These are phyloP conservation scores for Pascua sp. DNA, from an alignment of 1,284 basidiomycete species.

Conservation along the genomic window DNA sequence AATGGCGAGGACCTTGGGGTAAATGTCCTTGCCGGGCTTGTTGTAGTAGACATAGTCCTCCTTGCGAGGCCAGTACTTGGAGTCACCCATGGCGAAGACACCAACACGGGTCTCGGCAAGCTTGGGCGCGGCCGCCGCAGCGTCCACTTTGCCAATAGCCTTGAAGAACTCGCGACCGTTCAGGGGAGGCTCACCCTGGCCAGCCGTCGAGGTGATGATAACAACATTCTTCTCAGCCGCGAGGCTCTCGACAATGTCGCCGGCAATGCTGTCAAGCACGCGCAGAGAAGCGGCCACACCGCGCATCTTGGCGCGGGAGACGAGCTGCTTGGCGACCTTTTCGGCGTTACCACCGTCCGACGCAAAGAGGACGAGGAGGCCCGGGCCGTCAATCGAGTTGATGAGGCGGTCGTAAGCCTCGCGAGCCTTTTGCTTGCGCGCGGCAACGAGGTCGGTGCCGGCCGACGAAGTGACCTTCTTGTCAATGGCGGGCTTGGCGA, in stretches of 20 bases:
- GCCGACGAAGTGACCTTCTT: conserved; percentile 78
- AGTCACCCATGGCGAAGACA: conserved; percentile 96
- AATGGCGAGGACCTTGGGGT: conserved; percentile 68
- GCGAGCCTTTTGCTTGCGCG: conserved; percentile 76
- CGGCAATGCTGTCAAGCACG: conserved; percentile 66
- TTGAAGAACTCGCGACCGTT: conserved; percentile 91
- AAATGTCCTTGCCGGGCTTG: conserved; percentile 90
- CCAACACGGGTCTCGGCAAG: conserved; percentile 64
- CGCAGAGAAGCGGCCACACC: conserved; percentile 74
- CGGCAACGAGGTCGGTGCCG: conserved; percentile 78
- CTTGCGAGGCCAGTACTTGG: conserved; percentile 96
- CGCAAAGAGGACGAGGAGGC: conserved; percentile 82
- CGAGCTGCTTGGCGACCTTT: conserved; percentile 88
- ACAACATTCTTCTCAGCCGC: conserved; percentile 65
- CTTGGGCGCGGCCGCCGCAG: conserved; percentile 46
- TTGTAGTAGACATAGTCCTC: conserved; percentile 98
- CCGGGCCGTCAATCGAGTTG: conserved; percentile 81
- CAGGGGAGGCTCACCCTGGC: conserved; percentile 96
- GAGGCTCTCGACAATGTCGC: conserved; percentile 60
- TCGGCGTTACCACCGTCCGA: conserved; percentile 94
- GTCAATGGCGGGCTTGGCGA: conserved; percentile 71
- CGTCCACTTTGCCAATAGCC: conserved; percentile 65
- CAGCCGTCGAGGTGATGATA: conserved; percentile 93
- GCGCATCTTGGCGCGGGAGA: conserved; percentile 75
- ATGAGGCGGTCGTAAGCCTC: conserved; percentile 83